These are phyloP conservation scores for Phytopythium montanum DNA, from an alignment of 352 stramenopile genomes.

Conservation along the genomic window DNA sequence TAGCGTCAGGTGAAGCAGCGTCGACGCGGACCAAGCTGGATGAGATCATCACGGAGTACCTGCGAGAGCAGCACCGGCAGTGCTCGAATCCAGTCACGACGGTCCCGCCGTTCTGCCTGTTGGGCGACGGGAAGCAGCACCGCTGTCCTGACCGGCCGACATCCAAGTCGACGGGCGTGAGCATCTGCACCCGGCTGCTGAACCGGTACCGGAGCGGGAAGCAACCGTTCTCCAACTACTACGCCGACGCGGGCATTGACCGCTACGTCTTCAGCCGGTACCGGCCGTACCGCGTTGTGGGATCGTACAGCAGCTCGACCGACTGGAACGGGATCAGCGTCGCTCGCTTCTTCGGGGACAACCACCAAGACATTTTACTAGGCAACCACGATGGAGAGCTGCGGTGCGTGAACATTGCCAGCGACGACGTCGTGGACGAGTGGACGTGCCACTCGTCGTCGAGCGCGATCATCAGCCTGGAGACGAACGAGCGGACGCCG, in stretches of 20 bases:
- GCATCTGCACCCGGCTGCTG: conserved; percentile 59
- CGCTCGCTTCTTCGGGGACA: conserved; percentile 57
- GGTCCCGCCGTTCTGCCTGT: conserved; percentile 80
- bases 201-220: conserved; percentile 37
- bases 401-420: conserved; percentile 51
- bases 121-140: conserved; percentile 52
- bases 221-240: conserved; percentile 43
- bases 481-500: conserved; percentile 63
- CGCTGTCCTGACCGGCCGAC: conserved; percentile 67
- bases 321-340: conserved; percentile 60
- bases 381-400: conserved; percentile 74
- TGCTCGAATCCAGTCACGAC: conserved; percentile 85
- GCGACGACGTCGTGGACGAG: conserved; percentile 61
- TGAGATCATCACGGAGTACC: conserved; percentile 84
- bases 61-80: conserved; percentile 86
- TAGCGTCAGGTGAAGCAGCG: background rate
- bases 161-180: conserved; percentile 42
- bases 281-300: conserved; percentile 57
- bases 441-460: conserved; percentile 74
- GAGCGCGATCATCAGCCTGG: conserved; percentile 60
- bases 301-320: conserved; percentile 36
- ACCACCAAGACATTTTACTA: conserved; percentile 67
- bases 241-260: conserved; percentile 65
- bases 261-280: conserved; percentile 81
- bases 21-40: conserved; percentile 53